phyloP scores from a whole-genome alignment of 2,329 filamentous ascomycete genomes.

The Zymoseptoria passerinii region DNA sequence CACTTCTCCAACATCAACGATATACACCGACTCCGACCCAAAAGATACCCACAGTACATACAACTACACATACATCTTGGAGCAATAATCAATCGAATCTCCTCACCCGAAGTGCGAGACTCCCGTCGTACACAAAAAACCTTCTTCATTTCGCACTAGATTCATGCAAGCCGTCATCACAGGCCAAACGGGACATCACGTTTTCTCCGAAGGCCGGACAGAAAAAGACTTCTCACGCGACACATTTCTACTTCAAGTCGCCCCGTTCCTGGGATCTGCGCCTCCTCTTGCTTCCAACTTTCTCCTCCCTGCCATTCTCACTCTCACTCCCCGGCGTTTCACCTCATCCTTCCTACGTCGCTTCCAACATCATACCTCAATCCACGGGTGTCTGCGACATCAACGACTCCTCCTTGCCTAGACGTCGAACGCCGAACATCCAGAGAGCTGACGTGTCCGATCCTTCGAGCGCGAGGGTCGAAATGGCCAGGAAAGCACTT shows the following conservation, averaged over 20 bases:
- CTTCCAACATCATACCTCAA: background rate
- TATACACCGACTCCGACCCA: no score
- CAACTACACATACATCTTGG: background rate
- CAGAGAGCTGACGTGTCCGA: background rate
- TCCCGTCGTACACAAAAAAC: background rate
- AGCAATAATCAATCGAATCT: background rate
- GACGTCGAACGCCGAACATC: background rate
- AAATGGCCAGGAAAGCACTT: background rate
- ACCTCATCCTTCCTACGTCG: background rate
- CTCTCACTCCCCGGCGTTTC: background rate
- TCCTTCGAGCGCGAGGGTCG: background rate
- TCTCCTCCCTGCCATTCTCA: background rate
- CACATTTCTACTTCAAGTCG: background rate
- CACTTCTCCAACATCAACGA: background rate
- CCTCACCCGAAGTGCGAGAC: background rate
- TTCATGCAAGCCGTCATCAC: background rate
- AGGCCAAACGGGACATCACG: background rate
- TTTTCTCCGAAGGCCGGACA: background rate
- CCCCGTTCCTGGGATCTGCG: background rate
- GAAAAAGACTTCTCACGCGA: background rate
- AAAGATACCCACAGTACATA: background rate
- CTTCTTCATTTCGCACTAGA: background rate
- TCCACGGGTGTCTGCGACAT: background rate
- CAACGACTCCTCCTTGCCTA: background rate
- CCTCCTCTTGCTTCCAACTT: background rate